Evolutionary conservation across 805 yeast genomes (phyloP).

Genomic region (Candida bentonensis): DNA sequence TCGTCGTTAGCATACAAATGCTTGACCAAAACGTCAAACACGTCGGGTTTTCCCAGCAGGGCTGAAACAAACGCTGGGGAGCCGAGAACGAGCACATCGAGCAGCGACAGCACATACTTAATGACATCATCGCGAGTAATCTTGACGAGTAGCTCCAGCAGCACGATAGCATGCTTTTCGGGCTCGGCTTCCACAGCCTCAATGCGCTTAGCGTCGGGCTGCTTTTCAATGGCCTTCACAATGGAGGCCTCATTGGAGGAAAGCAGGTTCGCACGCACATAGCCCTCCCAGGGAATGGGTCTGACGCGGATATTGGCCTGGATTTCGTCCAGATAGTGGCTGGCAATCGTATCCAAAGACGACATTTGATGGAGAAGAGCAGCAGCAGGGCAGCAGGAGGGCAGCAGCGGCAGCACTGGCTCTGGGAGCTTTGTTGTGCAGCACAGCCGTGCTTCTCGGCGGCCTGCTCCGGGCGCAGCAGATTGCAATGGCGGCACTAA

Average conservation of each 20-base stretch:
- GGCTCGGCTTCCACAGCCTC: constrained; percentile 25
- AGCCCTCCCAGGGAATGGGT: constrained; percentile 86
- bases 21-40: constrained; percentile 29
- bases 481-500: too few relatives aligned
- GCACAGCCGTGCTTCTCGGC: too few relatives aligned
- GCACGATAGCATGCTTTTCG: constrained; percentile 38
- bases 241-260: constrained; percentile 53
- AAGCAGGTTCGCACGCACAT: constrained; percentile 58
- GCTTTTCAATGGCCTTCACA: constrained; percentile 39
- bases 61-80: constrained; percentile 19
- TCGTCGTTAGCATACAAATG: constrained; percentile 43
- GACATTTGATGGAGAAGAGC: too few relatives aligned
- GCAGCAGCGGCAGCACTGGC: too few relatives aligned
- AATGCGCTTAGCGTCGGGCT: constrained; percentile 20
- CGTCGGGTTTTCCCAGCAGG: constrained; percentile 29
- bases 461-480: too few relatives aligned
- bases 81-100: constrained; percentile 36
- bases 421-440: too few relatives aligned
- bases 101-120: constrained; percentile 47
- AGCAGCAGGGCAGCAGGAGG: too few relatives aligned
- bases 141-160: constrained; percentile 40
- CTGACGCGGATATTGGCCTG: constrained; percentile 54
- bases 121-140: constrained; percentile 48
- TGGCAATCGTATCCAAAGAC: constrained; percentile 4
- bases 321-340: constrained; percentile 21